Conservation (phyloP, 1,284 basidiomycete species). For the Cronartium quercuum region DNA sequence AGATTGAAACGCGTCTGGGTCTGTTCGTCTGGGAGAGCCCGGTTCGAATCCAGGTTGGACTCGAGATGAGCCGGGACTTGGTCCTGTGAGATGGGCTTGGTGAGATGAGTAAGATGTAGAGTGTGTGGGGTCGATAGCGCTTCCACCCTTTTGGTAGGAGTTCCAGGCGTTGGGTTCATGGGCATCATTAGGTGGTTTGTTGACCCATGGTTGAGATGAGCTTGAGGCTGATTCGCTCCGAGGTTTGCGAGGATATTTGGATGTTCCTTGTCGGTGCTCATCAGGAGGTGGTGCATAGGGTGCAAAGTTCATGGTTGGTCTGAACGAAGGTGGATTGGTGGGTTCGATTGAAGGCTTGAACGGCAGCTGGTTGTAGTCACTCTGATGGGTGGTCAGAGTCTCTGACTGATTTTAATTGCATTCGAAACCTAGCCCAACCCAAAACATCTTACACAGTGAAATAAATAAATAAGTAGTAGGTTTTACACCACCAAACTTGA, state of each 20-base stretch:
- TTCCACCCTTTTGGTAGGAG: conserved; percentile 25
- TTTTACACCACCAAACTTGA: too few relatives aligned
- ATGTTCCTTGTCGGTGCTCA: conserved; percentile 2
- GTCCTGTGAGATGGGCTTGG: background rate
- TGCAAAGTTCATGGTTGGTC: conserved; percentile 28
- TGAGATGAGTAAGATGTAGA: background rate
- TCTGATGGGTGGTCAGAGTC: too few relatives aligned
- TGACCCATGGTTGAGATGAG: background rate
- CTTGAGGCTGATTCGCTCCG: background rate
- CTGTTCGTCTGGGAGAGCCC: background rate
- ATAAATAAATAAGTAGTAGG: too few relatives aligned
- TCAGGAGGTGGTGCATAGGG: conserved; percentile 37
- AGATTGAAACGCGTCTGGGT: background rate
- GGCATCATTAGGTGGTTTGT: conserved; percentile 1
- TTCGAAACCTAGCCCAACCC: too few relatives aligned
- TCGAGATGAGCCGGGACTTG: background rate
- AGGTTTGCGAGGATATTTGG: conserved; percentile 1
- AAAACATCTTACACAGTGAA: too few relatives aligned
- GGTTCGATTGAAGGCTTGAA: background rate
- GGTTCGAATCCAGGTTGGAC: background rate
- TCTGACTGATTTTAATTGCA: too few relatives aligned
- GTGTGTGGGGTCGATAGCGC: background rate
- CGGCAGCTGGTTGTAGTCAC: background rate
- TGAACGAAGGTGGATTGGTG: conserved; percentile 4
- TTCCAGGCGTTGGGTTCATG: conserved; percentile 25